phyloP scores from a whole-genome alignment of 1,139 yeast genomes.

The Blastobotrys ciferrii region DNA sequence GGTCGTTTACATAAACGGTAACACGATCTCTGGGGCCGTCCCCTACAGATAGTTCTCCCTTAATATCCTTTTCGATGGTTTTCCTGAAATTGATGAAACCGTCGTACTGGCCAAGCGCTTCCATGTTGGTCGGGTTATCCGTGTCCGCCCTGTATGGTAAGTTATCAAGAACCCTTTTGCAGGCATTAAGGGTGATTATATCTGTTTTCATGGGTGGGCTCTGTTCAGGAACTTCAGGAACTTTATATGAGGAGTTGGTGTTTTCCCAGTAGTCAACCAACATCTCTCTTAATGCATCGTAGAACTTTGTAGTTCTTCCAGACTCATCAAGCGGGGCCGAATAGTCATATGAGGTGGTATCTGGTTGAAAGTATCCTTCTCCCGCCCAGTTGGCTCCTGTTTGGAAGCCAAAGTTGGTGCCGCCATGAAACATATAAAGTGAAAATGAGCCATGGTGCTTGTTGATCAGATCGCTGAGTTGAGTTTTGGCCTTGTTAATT shows the following conservation, averaged over 20 bases:
- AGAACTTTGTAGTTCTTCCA: constrained; percentile 10
- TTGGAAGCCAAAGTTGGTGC: constrained; percentile 15
- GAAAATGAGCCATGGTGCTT: constrained; percentile 7
- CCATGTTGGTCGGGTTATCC: constrained; percentile 10
- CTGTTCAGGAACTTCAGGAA: constrained; percentile 12
- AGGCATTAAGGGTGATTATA: constrained; percentile 2
- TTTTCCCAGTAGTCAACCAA: neutral
- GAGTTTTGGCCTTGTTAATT: neutral
- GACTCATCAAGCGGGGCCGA: constrained; percentile 15
- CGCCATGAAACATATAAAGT: constrained; percentile 13
- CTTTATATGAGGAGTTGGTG: neutral
- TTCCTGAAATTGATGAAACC: constrained; percentile 10
- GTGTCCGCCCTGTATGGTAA: neutral
- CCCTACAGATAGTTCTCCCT: constrained; percentile 6
- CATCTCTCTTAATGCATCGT: constrained; percentile 9
- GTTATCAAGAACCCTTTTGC: constrained; percentile 5
- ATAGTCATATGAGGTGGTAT: constrained; percentile 12
- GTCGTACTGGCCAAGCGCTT: constrained; percentile 7
- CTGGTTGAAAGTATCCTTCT: neutral
- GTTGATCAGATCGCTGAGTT: constrained; percentile 3
- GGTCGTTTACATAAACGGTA: constrained; percentile 10
- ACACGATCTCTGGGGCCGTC: constrained; percentile 13
- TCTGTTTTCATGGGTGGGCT: neutral
- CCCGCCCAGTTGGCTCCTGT: constrained; percentile 11
- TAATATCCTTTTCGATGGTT: neutral